Base-by-base conservation (phyloP, 352 stramenopile genomes). In the Aphanomyces euteiches region DNA sequence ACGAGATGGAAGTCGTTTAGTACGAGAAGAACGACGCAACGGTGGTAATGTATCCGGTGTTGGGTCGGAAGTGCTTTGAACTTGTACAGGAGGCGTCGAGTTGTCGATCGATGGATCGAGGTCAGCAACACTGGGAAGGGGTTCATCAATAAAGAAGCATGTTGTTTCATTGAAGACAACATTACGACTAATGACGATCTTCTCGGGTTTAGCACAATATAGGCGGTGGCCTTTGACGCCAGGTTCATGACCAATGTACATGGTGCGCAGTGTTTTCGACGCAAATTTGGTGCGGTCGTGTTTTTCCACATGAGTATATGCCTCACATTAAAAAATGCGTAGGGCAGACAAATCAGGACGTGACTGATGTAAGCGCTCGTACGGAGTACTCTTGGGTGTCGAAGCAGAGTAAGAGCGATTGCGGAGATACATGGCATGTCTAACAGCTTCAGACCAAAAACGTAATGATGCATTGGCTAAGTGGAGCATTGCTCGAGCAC, bases 401-500 rank as follows among this genome's bases (percentile, higher is more conserved):
- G 45, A 53, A n/a, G 45, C 45, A n/a, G 45, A 53, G 45, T 53
- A 53, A 15, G 45, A n/a, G 13, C 45, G 2, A 53, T 15, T 53
- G n/a, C 45, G 45, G 13, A n/a, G 45, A 53, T 53, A 53, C 45
- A 53, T 53, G 13, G 45, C 45, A 53, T 53, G 45, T n/a, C 13
- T 19, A 53, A 53, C 45, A n/a, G 45, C 45, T 53, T 53, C 45
- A 53, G 45, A 15, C 45, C 45, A 53, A 53, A 53, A 53, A 53
- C 45, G 45, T 19, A n/a, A n/a, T n/a, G 45, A 2, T 53, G 45
- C 45, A 53, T 53, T 53, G 45, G 13, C 13, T n/a, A 53, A 53
- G n/a, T 53, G 45, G 13, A 53, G n/a, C 45, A 53, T 53, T 15
- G 45, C 45, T 53, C 45, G 45, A n/a, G 45, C 45, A 53, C 45